A percentile compares a stretch with the other conserved stretches of the same genome.
Conservation (phyloP, 164 flowering plant species). For the Magnolia officinalis region DNA sequence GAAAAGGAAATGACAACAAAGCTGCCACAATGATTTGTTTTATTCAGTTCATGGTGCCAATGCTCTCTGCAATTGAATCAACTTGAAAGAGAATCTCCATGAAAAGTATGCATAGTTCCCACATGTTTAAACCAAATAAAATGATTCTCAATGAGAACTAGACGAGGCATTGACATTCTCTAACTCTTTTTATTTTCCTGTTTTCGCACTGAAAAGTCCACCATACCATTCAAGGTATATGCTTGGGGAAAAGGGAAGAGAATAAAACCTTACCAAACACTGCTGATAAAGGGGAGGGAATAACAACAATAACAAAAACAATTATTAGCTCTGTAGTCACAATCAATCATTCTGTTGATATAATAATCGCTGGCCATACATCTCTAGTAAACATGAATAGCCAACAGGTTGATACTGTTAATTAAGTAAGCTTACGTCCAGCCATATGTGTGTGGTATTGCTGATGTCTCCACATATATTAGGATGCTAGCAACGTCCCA, state of each 20-base stretch:
- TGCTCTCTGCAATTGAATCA: constrained; percentile 24
- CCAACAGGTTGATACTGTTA: not conserved
- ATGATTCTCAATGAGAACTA: constrained; percentile 19
- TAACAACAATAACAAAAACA: constrained; percentile 7
- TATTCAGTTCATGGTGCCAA: constrained; percentile 15
- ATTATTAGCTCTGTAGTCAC: not conserved
- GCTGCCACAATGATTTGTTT: constrained; percentile 11
- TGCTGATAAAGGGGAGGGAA: constrained; percentile 13
- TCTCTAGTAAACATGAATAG: not conserved
- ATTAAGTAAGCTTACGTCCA: not conserved
- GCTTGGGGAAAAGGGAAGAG: constrained; percentile 8
- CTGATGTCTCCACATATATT: too few species aligned
- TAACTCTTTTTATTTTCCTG: constrained; percentile 4
- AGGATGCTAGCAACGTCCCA: too few species aligned
- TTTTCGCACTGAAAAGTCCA: constrained; percentile 13
- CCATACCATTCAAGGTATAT: constrained; percentile 18
- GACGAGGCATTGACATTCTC: constrained; percentile 39
- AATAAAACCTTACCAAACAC: constrained; percentile 14
- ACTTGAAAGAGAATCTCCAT: constrained; percentile 31
- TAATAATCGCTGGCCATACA: constrained; percentile 2
- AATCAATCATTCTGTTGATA: constrained; percentile 2
- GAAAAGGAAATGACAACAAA: constrained; percentile 15
- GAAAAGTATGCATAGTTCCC: constrained; percentile 17
- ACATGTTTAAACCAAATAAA: constrained; percentile 13
- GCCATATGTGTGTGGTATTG: too few species aligned